A percentile compares a stretch with the other conserved stretches of the same genome.
Conservation (phyloP, 257 asterid genomes). For the Solanum ossicruentum region DNA sequence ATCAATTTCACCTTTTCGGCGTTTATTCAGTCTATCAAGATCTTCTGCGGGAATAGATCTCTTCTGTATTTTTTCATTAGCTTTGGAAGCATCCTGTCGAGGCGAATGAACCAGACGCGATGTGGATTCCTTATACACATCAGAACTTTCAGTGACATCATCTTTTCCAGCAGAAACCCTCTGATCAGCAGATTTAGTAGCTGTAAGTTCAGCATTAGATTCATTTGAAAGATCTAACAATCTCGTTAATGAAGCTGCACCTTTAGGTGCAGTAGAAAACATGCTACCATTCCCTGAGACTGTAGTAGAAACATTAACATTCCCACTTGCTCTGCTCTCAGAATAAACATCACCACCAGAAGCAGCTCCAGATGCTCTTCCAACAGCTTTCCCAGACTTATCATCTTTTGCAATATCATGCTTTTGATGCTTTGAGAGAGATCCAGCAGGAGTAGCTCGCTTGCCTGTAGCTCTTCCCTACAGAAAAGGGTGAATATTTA, state of each 20-base stretch:
- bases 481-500: neutral
- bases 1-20: slow-evolving; percentile 77
- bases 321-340: slow-evolving; percentile 20
- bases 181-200: slow-evolving; percentile 39
- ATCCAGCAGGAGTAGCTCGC: slow-evolving; percentile 47
- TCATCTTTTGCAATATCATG: slow-evolving; percentile 67
- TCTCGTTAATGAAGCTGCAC: slow-evolving; percentile 31
- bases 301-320: slow-evolving; percentile 27
- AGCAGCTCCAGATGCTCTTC: slow-evolving; percentile 38
- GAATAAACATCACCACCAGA: slow-evolving; percentile 5
- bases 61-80: slow-evolving; percentile 65
- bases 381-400: slow-evolving; percentile 44
- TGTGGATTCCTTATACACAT: slow-evolving; percentile 37
- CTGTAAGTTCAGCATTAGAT: slow-evolving; percentile 32
- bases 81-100: slow-evolving; percentile 48
- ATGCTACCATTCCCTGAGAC: slow-evolving; percentile 42
- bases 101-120: slow-evolving; percentile 73
- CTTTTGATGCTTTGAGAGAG: slow-evolving; percentile 67
- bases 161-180: slow-evolving; percentile 50
- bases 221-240: slow-evolving; percentile 41
- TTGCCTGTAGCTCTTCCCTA: slow-evolving; percentile 57
- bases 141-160: slow-evolving; percentile 47
- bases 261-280: slow-evolving; percentile 34
- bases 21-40: slow-evolving; percentile 70
- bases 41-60: slow-evolving; percentile 81